Percentiles rank a stretch among this genome's conserved stretches.
phyloP scores from a whole-genome alignment of 169 alveolate species.

The Cyclospora cayetanensis region DNA sequence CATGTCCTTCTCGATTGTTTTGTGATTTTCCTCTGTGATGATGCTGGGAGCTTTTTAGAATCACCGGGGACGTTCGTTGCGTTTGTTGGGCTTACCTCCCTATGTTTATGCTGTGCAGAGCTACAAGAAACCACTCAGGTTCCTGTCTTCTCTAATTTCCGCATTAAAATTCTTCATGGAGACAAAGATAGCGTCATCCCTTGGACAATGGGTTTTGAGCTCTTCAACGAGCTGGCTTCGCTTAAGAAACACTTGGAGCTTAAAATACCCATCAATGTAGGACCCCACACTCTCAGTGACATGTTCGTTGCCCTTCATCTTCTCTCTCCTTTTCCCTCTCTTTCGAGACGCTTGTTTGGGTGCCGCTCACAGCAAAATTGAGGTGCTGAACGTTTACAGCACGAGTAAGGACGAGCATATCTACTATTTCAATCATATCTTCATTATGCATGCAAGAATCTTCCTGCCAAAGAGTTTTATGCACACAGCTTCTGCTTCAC shows the following conservation, averaged over 20 bases:
- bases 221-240: not conserved
- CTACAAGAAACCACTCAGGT: not conserved
- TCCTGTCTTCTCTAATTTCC: conserved; percentile 48
- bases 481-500: not conserved
- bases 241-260: not conserved
- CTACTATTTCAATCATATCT: not conserved
- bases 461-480: not conserved
- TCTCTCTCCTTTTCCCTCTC: no score
- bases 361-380: no score
- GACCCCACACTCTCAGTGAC: no score
- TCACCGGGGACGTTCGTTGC: no score
- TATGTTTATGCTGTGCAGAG: not conserved
- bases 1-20: no score
- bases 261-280: conserved; percentile 16
- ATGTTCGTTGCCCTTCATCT: no score
- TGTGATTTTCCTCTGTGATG: no score
- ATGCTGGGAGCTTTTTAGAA: no score
- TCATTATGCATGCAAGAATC: not conserved
- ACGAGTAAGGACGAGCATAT: not conserved
- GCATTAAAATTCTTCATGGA: conserved; percentile 64
- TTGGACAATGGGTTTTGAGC: conserved; percentile 67
- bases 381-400: not conserved
- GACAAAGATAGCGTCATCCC: conserved; percentile 61
- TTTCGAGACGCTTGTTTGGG: no score
- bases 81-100: no score